These are phyloP conservation scores for Phytophthora nicotianae DNA, from an alignment of 352 stramenopile species.

Conservation along the genomic window DNA sequence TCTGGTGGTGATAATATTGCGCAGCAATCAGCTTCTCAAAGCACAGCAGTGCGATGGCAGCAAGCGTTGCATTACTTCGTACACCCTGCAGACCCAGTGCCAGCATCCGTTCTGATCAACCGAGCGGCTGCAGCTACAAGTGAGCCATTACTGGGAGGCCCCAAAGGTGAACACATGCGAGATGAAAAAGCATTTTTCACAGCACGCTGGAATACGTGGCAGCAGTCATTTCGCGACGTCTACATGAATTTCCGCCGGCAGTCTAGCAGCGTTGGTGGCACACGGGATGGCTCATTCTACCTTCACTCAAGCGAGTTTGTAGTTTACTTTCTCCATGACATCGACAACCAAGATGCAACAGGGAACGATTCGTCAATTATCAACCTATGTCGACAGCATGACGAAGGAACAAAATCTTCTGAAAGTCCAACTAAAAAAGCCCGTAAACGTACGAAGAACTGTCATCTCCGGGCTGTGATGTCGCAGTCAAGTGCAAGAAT, in stretches of 20 bases:
- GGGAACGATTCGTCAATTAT: conserved; percentile 34
- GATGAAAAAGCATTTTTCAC: conserved; percentile 71
- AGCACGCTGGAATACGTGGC: conserved; percentile 61
- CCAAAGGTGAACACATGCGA: conserved; percentile 40
- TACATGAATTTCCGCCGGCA: conserved; percentile 67
- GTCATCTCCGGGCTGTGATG: conserved; percentile 58
- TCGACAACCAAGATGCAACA: not conserved
- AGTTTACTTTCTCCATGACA: conserved; percentile 57
- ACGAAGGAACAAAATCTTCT: conserved; percentile 2
- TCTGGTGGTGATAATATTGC: not conserved
- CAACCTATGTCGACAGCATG: conserved; percentile 42
- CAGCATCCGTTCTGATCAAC: conserved; percentile 55
- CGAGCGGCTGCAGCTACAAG: conserved; percentile 35
- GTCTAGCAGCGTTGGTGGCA: not conserved
- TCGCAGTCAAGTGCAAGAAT: conserved; percentile 69
- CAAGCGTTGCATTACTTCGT: conserved; percentile 68
- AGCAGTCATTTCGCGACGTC: conserved; percentile 67
- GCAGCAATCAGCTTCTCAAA: conserved; percentile 11
- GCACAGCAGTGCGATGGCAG: conserved; percentile 59
- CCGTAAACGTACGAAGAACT: conserved; percentile 2
- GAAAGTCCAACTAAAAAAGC: conserved; percentile 6
- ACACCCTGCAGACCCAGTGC: conserved; percentile 60
- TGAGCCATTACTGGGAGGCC: conserved; percentile 26
- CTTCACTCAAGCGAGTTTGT: conserved; percentile 68
- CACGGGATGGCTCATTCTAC: conserved; percentile 48